Evolutionary conservation across 177 flowering plant genomes (phyloP), one percentile per base, ranked within the genome.

Genomic region (Vitis hybrid): DNA sequence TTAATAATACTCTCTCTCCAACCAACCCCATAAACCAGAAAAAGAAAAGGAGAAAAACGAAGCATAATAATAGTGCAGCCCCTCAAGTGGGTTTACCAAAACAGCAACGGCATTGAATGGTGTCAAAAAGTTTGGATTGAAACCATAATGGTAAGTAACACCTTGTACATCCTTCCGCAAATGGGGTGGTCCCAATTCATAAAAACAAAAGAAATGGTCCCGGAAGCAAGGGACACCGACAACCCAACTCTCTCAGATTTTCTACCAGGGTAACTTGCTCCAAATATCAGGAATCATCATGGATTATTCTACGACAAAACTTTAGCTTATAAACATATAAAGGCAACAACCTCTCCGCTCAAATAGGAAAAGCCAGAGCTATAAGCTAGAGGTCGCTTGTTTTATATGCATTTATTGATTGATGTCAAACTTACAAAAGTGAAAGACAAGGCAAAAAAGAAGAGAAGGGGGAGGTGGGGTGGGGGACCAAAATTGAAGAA

Each of bases 311-410:
- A 64, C 57, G 16, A 59, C 45, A 65, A 29, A 49, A 16, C 15
- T 8, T 10, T 10, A 45, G 4, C 13, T 12, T 2, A 6, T 65
- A 50, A 2, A 20, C 10, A 31, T 48, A 67, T 52, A 29, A 63
- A 55, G 49, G 67, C 53, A 45, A 62, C 61, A 39, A 63, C 55
- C 4, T 54, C 11, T 15, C 11, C 29, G 29, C 50, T 22, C 34
- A 52, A 65, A 10, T 52, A 49, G 66, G 70, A 59, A 63, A 72
- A 57, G 75, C 60, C 66, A 72, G 60, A 72, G 55, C 29, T 66
- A n/a, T 14, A 72, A 72, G 64, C 52, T 12, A 29, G 69, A 52
- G 66, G 53, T 71, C 50, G 63, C 62, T 64, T 64, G 66, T 34
- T 54, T 61, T 59, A 19, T 57, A 18, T 67, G 62, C 10, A 18